Evolutionary conservation across 768 basidiomycete genomes (phyloP).

Genomic region (Russula sp.): DNA sequence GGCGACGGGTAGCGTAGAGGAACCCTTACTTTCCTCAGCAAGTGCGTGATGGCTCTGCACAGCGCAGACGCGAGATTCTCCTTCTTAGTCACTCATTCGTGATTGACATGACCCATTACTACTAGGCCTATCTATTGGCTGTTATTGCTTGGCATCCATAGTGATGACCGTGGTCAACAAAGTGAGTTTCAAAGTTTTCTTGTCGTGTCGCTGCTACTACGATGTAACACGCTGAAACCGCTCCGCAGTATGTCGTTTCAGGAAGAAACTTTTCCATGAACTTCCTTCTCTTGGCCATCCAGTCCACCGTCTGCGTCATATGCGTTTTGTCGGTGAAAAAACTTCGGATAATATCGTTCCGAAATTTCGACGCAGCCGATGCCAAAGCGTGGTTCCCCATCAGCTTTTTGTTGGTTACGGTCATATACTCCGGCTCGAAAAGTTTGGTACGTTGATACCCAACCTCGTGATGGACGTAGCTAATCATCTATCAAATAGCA

Average conservation of each 20-base stretch:
- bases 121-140: slow-evolving; percentile 74
- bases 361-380: slow-evolving; percentile 76
- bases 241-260: slow-evolving; percentile 83
- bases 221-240: slow-evolving; percentile 3
- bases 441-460: slow-evolving; percentile 66
- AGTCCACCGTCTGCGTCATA: slow-evolving; percentile 80
- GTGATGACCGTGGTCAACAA: slow-evolving; percentile 98
- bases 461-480: not conserved
- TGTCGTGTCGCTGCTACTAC: not conserved
- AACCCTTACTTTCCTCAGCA: slow-evolving; percentile 34
- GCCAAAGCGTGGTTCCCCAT: slow-evolving; percentile 95
- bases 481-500: slow-evolving; percentile 55
- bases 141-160: slow-evolving; percentile 91
- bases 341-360: slow-evolving; percentile 76
- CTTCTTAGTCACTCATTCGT: slow-evolving; percentile 2
- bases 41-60: slow-evolving; percentile 31
- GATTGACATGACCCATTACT: not conserved
- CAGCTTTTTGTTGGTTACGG: slow-evolving; percentile 84
- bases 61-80: not conserved
- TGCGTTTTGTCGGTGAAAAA: slow-evolving; percentile 76
- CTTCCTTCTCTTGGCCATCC: slow-evolving; percentile 88
- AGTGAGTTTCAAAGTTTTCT: slow-evolving; percentile 43
- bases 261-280: slow-evolving; percentile 95
- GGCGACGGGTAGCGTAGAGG: slow-evolving; percentile 41
- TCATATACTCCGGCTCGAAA: slow-evolving; percentile 98